phyloP scores from a whole-genome alignment of 768 basidiomycete species.

The Gyrodon lividus region DNA sequence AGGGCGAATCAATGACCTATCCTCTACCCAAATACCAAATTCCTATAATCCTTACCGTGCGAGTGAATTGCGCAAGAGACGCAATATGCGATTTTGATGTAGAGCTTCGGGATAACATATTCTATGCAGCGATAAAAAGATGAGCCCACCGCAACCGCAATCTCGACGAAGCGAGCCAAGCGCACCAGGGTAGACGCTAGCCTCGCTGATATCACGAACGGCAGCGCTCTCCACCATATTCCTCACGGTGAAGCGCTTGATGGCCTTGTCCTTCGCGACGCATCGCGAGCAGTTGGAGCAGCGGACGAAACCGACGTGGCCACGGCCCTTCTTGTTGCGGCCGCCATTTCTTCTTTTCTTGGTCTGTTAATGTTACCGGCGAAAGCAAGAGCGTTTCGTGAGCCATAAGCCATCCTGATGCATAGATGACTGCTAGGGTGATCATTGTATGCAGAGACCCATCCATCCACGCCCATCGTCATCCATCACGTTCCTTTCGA shows the following conservation, averaged over 20 bases:
- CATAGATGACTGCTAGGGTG: not conserved
- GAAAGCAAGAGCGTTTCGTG: not conserved
- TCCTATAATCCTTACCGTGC: conserved; percentile 63
- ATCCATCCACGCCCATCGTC: conserved; percentile 7
- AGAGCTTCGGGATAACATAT: conserved; percentile 94
- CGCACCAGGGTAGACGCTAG: conserved; percentile 87
- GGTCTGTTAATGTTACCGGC: conserved; percentile 55
- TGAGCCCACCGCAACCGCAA: not conserved
- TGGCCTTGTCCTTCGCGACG: conserved; percentile 98
- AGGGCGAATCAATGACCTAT: not conserved
- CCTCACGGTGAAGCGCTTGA: conserved; percentile 98
- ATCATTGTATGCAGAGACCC: conserved; percentile 5
- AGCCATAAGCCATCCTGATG: not conserved
- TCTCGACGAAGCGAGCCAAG: conserved; percentile 6
- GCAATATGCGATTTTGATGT: conserved; percentile 99
- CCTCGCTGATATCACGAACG: conserved; percentile 95
- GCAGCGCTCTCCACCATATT: conserved; percentile 99
- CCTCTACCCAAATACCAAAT: not conserved
- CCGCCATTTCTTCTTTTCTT: conserved; percentile 99
- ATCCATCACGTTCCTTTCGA: conserved; percentile 8
- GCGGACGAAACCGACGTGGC: conserved; percentile 90
- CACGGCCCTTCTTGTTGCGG: conserved; percentile 99
- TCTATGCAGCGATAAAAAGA: conserved; percentile 46
- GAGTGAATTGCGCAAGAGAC: conserved; percentile 99
- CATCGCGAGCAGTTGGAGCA: conserved; percentile 99